phyloP scores from a whole-genome alignment of 1,284 basidiomycete genomes.

The Apiotrichum akiyoshidainum region DNA sequence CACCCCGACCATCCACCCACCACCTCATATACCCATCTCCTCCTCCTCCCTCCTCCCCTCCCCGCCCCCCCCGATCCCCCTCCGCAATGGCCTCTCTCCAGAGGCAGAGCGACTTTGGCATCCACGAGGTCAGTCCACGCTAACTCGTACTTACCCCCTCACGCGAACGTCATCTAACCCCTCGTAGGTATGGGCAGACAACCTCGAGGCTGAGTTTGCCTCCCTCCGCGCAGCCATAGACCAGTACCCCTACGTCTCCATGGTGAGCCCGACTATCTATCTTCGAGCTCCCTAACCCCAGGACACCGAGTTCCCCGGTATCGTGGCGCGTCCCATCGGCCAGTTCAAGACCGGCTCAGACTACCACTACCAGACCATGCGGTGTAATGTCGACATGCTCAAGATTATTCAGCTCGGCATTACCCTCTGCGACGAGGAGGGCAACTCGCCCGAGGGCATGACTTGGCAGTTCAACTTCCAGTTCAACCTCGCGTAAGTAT shows the following conservation, averaged over 20 bases:
- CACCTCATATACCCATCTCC: no score
- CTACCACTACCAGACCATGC: conserved; percentile 99
- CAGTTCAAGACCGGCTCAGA: conserved; percentile 94
- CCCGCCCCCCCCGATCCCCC: neutral
- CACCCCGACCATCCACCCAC: neutral
- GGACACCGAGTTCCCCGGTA: conserved; percentile 99
- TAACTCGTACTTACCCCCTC: neutral
- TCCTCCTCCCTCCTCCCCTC: neutral
- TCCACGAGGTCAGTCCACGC: conserved; percentile 36
- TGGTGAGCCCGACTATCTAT: conserved; percentile 60
- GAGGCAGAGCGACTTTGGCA: conserved; percentile 36
- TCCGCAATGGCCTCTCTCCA: conserved; percentile 29
- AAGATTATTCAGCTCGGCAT: conserved; percentile 97
- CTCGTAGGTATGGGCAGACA: conserved; percentile 77
- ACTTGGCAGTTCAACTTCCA: conserved; percentile 99
- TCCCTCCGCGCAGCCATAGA: conserved; percentile 82
- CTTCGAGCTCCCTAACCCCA: conserved; percentile 42
- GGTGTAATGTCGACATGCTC: conserved; percentile 96
- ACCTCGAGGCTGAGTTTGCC: conserved; percentile 88
- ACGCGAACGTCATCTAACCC: neutral
- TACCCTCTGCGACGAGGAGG: conserved; percentile 89
- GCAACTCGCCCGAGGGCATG: conserved; percentile 81
- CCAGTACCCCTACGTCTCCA: conserved; percentile 88
- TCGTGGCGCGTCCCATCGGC: conserved; percentile 95
- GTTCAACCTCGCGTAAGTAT: conserved; percentile 77